Percentiles rank a stretch among this genome's conserved stretches.
These are phyloP conservation scores for Scleromitrula shiraiana DNA, from an alignment of 2,329 filamentous ascomycete species.

Conservation along the genomic window DNA sequence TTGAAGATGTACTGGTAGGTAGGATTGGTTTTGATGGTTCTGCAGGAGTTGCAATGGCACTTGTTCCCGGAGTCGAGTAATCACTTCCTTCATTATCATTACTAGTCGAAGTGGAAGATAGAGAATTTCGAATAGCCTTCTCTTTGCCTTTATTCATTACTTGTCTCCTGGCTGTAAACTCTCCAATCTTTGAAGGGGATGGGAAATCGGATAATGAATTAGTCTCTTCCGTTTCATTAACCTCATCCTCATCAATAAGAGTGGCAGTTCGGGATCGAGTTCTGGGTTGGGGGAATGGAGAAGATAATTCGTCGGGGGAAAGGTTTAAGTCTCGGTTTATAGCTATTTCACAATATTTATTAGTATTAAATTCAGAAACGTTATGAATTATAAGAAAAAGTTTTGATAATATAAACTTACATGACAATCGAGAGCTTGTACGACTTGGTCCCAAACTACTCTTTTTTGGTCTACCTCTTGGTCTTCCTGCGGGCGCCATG, in stretches of 20 bases:
- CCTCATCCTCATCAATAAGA: constrained; percentile 5
- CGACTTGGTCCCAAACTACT: constrained; percentile 12
- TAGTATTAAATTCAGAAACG: background rate
- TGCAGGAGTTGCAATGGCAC: constrained; percentile 43
- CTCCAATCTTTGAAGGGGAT: constrained; percentile 10
- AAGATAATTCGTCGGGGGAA: constrained; percentile 6
- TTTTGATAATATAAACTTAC: too few relatives aligned
- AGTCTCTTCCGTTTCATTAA: constrained; percentile 15
- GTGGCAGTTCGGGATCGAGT: background rate
- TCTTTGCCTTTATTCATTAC: constrained; percentile 7
- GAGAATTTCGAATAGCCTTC: constrained; percentile 29
- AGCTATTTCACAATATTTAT: constrained; percentile 14
- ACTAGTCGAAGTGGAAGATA: constrained; percentile 33
- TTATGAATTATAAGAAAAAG: too few relatives aligned
- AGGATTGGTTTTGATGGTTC: constrained; percentile 24
- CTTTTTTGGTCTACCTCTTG: constrained; percentile 21
- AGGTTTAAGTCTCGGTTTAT: constrained; percentile 18
- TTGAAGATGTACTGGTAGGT: constrained; percentile 11
- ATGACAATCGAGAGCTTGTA: constrained; percentile 18
- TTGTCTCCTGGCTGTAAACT: constrained; percentile 12
- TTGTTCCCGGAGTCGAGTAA: constrained; percentile 56
- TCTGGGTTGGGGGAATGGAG: constrained; percentile 1
- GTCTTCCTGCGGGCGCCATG: constrained; percentile 16
- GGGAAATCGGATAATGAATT: constrained; percentile 16
- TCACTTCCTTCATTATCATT: constrained; percentile 39